These are phyloP conservation scores for Rhynchospora breviuscula DNA, from an alignment of 176 grass and related monocot species.

Conservation along the genomic window DNA sequence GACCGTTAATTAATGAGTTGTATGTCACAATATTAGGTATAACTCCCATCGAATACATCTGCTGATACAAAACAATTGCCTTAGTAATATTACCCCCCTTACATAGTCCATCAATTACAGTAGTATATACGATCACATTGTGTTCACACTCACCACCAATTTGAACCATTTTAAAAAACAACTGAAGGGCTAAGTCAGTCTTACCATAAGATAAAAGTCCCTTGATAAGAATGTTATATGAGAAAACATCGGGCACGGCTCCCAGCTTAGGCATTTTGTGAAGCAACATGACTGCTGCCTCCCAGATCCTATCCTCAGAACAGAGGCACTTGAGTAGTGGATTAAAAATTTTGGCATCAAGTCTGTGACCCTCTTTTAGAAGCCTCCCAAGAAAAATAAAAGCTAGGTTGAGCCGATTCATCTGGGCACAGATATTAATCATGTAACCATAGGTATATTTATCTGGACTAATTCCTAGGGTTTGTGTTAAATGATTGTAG, in stretches of 20 bases:
- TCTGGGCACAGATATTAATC: constrained; percentile 19
- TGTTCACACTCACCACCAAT: not conserved
- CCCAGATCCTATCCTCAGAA: not conserved
- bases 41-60: constrained; percentile 20
- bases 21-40: constrained; percentile 12
- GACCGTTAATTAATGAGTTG: not conserved
- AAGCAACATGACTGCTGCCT: constrained; percentile 10
- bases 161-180: constrained; percentile 14
- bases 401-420: not conserved
- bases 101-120: constrained; percentile 22
- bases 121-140: not conserved
- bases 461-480: not conserved
- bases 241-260: not conserved
- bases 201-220: not conserved
- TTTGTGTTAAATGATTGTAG: not conserved
- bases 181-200: not conserved
- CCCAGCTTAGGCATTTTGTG: constrained; percentile 31
- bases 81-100: not conserved
- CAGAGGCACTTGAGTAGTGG: constrained; percentile 22
- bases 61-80: not conserved
- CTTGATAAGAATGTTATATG: constrained; percentile 19
- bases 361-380: not conserved
- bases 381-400: constrained; percentile 8
- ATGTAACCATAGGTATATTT: constrained; percentile 8
- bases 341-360: not conserved